Conservation (phyloP, 495 filamentous ascomycete genomes). For the Hyaloscypha hepaticicola region DNA sequence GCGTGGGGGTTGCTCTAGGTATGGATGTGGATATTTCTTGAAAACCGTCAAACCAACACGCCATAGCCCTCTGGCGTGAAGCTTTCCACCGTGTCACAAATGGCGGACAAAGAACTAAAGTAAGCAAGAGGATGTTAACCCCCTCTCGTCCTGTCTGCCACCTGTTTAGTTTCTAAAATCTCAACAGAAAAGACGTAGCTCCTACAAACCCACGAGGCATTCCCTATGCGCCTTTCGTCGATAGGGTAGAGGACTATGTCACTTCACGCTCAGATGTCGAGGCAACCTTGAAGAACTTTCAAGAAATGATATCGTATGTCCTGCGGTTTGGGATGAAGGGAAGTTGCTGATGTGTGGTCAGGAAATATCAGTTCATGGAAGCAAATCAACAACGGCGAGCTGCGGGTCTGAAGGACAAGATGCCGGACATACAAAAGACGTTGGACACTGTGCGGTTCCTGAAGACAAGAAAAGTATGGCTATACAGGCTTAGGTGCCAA, state of each 20-base stretch:
- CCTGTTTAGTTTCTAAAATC: constrained; percentile 4
- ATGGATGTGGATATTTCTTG: constrained; percentile 5
- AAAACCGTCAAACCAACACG: constrained; percentile 3
- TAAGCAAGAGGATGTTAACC: constrained; percentile 7
- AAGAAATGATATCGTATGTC: constrained; percentile 90
- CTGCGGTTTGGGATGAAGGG: not conserved
- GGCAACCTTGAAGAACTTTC: constrained; percentile 83
- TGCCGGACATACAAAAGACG: constrained; percentile 97
- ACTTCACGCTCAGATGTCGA: constrained; percentile 84
- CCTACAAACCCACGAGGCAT: constrained; percentile 90
- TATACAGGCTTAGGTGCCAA: not conserved
- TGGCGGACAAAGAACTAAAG: constrained; percentile 28
- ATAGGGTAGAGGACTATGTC: constrained; percentile 95
- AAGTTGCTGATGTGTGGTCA: constrained; percentile 34
- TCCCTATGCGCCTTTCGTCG: constrained; percentile 91
- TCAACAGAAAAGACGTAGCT: constrained; percentile 48
- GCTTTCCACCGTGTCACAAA: constrained; percentile 10
- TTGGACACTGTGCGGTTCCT: constrained; percentile 88
- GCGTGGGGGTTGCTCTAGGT: not conserved
- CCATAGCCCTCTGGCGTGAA: not conserved
- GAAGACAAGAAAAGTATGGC: constrained; percentile 61
- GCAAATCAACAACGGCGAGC: constrained; percentile 81
- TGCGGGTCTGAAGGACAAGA: constrained; percentile 85
- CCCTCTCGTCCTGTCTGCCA: not conserved
- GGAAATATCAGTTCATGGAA: constrained; percentile 99